Evolutionary conservation across 495 filamentous ascomycete genomes (phyloP), one percentile per base, ranked within the genome.

Genomic region (Penicillium ucsense): DNA sequence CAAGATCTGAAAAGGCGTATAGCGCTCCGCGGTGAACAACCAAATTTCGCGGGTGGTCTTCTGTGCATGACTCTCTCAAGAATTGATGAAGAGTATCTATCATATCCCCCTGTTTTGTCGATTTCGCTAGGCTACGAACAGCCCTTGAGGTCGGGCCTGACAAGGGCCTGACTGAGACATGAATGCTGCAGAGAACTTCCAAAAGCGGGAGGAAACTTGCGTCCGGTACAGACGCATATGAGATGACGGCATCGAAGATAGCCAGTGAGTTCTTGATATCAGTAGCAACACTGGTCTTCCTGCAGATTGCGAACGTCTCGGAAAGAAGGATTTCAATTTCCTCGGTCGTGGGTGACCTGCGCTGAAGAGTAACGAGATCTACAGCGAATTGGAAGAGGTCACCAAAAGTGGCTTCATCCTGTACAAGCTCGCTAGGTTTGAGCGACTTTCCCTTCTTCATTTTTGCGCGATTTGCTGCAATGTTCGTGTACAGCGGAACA

Each of bases 321-420:
- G 76, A 72, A 32, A 98, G 76, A 42, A 98, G 62, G 6, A 64
- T 58, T 45, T 76, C 77, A 37, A 89, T 73, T 44, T 87, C 82
- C 30, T 74, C 72, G 42, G 85, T 80, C 35, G 76, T 74, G 35
- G 88, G 84, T 31, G 82, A 76, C 48, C 83, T 86, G 61, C 83
- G 84, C 63, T 89, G 91, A 65, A 91, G 84, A 53, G 84, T 89
- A 64, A 92, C 83, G 49, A 92, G 68, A 56, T 89, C 81, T n/a
- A 81, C 80, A 30, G 86, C 74, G 40, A 89, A 85, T 41, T 77
- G 71, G 55, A 94, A 85, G 5, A 94, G 66, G 46, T 80, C 75
- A 38, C 73, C 73, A 35, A 95, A 67, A 53, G 78, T 80, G 39
- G 74, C 77, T 50, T 88, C 86, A 53, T 90, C 86, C 40, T 66